A percentile compares a stretch with the other conserved stretches of the same genome.
phyloP scores from a whole-genome alignment of 2,329 filamentous ascomycete genomes.

The Fusarium sacchari region DNA sequence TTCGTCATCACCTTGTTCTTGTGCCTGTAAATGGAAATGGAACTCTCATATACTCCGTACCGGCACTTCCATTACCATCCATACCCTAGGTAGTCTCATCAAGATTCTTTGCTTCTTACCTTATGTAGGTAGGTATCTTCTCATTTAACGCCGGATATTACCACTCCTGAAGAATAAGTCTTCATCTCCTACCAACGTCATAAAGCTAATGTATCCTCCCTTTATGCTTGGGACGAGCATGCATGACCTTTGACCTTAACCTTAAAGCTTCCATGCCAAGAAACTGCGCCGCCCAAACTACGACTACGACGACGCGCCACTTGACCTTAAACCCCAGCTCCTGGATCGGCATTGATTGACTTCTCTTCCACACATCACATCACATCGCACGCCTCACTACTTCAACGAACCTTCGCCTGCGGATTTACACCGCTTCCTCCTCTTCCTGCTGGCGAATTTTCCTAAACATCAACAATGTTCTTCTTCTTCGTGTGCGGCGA shows the following conservation, averaged over 20 bases:
- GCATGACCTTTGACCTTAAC: constrained; percentile 12
- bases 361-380: constrained; percentile 4
- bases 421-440: neutral
- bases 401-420: neutral
- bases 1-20: constrained; percentile 31
- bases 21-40: constrained; percentile 1
- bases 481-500: constrained; percentile 71
- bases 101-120: neutral
- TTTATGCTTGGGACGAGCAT: neutral
- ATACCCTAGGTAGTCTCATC: neutral
- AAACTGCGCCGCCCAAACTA: constrained; percentile 31
- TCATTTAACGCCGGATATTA: neutral
- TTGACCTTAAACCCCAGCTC: neutral
- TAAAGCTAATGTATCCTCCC: neutral
- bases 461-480: constrained; percentile 57
- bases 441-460: neutral
- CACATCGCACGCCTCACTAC: neutral
- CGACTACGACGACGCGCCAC: constrained; percentile 32
- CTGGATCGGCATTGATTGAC: neutral
- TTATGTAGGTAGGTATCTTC: neutral
- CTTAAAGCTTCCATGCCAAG: constrained; percentile 28
- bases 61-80: neutral
- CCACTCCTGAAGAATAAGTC: too few relatives aligned
- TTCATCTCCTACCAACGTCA: neutral
- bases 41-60: neutral